Conservation (phyloP, 352 stramenopile species). For the Phytophthora cryptogea region DNA sequence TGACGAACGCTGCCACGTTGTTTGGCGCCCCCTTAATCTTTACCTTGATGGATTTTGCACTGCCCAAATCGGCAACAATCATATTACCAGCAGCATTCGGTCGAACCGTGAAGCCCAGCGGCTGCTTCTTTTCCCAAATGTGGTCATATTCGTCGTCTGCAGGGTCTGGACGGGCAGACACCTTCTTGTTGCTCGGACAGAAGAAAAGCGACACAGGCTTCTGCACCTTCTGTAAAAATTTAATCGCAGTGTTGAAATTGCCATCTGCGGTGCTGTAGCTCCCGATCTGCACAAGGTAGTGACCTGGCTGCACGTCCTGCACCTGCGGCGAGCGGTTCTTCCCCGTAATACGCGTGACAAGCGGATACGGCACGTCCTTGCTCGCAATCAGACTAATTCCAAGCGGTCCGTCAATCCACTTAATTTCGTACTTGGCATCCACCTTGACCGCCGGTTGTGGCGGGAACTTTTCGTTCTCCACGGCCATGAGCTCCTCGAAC, state of each 20-base stretch:
- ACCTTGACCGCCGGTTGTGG: conserved; percentile 72
- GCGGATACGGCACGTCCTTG: conserved; percentile 85
- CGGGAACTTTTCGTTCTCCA: conserved; percentile 74
- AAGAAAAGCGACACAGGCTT: conserved; percentile 88
- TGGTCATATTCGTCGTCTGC: conserved; percentile 83
- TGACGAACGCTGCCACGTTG: conserved; percentile 57
- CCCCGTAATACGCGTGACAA: conserved; percentile 87
- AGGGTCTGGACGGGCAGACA: conserved; percentile 69
- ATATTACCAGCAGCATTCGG: conserved; percentile 67
- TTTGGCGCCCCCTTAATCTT: conserved; percentile 73
- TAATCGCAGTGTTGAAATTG: conserved; percentile 91
- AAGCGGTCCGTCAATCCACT: conserved; percentile 85
- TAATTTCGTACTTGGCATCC: conserved; percentile 87
- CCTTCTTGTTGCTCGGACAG: conserved; percentile 81
- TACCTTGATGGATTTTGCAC: conserved; percentile 86
- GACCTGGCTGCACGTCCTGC: conserved; percentile 83
- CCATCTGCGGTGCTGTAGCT: conserved; percentile 82
- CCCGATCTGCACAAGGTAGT: conserved; percentile 89
- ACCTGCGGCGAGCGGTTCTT: conserved; percentile 90
- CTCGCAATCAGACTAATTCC: conserved; percentile 89
- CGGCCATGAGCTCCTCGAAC: conserved; percentile 74
- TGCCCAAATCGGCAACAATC: conserved; percentile 81
- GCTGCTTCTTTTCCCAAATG: conserved; percentile 90
- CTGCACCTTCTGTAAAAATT: conserved; percentile 87
- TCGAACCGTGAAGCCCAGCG: conserved; percentile 81